Evolutionary conservation across 2,329 filamentous ascomycete species (phyloP).

Genomic region (Trichoderma cornu-damae): DNA sequence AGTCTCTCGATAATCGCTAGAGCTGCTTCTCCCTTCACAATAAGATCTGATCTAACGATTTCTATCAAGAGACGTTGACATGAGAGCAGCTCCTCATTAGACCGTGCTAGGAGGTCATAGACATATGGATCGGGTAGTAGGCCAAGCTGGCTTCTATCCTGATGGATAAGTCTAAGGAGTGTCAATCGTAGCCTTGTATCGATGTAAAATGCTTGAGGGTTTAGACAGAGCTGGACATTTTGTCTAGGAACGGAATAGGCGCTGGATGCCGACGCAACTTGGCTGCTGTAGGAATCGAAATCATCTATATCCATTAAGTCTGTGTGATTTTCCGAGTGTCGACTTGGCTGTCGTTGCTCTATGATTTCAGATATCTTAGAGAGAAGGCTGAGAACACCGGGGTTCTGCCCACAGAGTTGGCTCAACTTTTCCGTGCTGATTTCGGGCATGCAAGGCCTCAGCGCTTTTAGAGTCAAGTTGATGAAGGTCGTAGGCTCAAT

Average conservation of each 20-base stretch:
- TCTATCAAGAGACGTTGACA: conserved; percentile 48
- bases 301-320: conserved; percentile 65
- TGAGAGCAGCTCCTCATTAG: conserved; percentile 50
- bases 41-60: conserved; percentile 49
- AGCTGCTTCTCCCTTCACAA: conserved; percentile 44
- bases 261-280: conserved; percentile 36
- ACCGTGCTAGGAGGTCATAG: conserved; percentile 44
- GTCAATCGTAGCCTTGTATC: conserved; percentile 44
- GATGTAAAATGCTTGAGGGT: conserved; percentile 43
- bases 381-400: conserved; percentile 42
- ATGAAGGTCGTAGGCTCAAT: conserved; percentile 44
- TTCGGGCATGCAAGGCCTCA: conserved; percentile 44
- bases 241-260: conserved; percentile 43
- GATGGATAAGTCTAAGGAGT: conserved; percentile 41
- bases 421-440: conserved; percentile 37
- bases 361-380: conserved; percentile 34
- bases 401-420: conserved; percentile 35
- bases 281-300: conserved; percentile 56
- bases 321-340: conserved; percentile 32
- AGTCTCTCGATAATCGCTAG: conserved; percentile 45
- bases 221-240: conserved; percentile 39
- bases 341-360: conserved; percentile 23
- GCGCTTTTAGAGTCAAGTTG: conserved; percentile 42
- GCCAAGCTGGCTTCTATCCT: conserved; percentile 42
- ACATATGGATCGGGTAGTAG: conserved; percentile 48